Percentiles rank a stretch among this genome's conserved stretches.
These are phyloP conservation scores for Euphorbia corollata DNA, from an alignment of 441 rosid species.

Conservation along the genomic window DNA sequence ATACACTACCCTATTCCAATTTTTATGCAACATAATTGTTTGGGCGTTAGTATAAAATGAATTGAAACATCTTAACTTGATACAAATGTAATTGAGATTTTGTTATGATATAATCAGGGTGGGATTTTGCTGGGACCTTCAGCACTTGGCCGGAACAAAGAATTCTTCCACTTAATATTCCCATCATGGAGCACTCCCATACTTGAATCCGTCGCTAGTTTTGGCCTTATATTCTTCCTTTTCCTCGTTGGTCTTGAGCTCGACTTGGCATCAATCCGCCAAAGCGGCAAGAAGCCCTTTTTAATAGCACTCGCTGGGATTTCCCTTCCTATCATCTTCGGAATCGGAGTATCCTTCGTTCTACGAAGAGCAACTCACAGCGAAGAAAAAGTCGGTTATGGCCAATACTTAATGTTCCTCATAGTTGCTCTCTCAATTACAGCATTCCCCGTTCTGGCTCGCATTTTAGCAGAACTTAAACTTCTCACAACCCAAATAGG, in stretches of 20 bases:
- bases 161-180: constrained; percentile 20
- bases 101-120: too few species aligned
- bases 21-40: too few species aligned
- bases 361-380: constrained; percentile 23
- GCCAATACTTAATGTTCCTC: constrained; percentile 30
- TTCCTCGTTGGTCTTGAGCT: constrained; percentile 38
- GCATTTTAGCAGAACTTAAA: constrained; percentile 34
- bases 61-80: too few species aligned
- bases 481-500: constrained; percentile 32
- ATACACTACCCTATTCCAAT: too few species aligned
- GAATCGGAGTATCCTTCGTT: constrained; percentile 28
- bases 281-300: constrained; percentile 26
- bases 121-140: constrained; percentile 24
- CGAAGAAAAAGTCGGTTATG: constrained; percentile 25
- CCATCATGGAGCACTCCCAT: constrained; percentile 35
- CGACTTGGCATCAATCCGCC: constrained; percentile 28
- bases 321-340: constrained; percentile 29
- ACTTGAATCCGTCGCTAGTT: constrained; percentile 31
- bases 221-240: constrained; percentile 30
- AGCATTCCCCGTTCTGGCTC: constrained; percentile 33
- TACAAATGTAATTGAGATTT: too few species aligned
- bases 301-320: constrained; percentile 35
- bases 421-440: constrained; percentile 37
- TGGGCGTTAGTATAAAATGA: too few species aligned
- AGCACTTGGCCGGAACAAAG: constrained; percentile 20